Conservation (phyloP, 2,329 filamentous ascomycete genomes). For the Scedosporium dehoogii region DNA sequence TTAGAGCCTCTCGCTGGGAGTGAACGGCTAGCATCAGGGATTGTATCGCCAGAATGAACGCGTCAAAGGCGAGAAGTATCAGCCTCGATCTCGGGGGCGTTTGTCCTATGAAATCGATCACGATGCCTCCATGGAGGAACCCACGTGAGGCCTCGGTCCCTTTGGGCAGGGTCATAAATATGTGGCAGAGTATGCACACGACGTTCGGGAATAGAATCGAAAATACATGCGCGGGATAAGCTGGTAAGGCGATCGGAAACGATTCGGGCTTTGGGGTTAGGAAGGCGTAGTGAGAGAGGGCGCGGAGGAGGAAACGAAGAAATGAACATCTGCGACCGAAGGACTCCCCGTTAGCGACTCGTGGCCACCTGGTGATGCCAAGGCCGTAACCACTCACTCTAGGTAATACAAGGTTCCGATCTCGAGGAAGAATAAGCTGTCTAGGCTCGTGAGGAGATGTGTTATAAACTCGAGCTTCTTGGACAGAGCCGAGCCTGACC, state of each 20-base stretch:
- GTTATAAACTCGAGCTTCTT: constrained; percentile 53
- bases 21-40: constrained; percentile 56
- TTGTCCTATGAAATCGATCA: constrained; percentile 61
- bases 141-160: constrained; percentile 53
- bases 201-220: constrained; percentile 49
- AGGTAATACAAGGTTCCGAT: constrained; percentile 59
- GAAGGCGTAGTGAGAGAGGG: constrained; percentile 51
- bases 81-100: constrained; percentile 48
- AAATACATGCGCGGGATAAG: constrained; percentile 45
- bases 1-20: constrained; percentile 12
- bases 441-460: constrained; percentile 49
- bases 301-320: constrained; percentile 50
- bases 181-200: constrained; percentile 50
- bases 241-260: constrained; percentile 44
- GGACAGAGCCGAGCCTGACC: constrained; percentile 30
- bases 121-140: constrained; percentile 57
- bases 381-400: constrained; percentile 42
- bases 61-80: constrained; percentile 45
- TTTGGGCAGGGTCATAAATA: constrained; percentile 41
- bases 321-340: constrained; percentile 47
- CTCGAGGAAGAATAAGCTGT: constrained; percentile 55
- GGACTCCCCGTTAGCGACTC: constrained; percentile 10
- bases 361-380: background rate
- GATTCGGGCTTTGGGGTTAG: constrained; percentile 52
- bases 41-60: constrained; percentile 46